Conservation (phyloP, 495 filamentous ascomycete species). For the Penicillium riverlandense region DNA sequence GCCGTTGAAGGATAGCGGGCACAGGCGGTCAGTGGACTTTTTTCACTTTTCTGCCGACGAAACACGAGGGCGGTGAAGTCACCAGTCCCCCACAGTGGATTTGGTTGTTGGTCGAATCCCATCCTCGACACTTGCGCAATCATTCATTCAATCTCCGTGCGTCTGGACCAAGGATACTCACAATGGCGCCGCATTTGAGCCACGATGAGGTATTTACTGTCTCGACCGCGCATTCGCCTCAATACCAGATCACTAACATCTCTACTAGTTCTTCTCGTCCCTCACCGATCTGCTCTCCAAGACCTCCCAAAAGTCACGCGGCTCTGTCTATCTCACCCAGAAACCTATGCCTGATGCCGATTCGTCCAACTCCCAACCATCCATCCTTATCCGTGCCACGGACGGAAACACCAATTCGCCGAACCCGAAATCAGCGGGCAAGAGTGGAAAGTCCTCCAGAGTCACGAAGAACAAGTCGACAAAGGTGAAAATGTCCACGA, state of each 20-base stretch:
- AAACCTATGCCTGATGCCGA: conserved; percentile 45
- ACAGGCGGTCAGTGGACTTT: conserved; percentile 16
- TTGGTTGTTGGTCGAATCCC: conserved; percentile 5
- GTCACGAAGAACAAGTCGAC: conserved; percentile 22
- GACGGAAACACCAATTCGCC: conserved; percentile 52
- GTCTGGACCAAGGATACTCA: conserved; percentile 5
- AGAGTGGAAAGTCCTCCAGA: conserved; percentile 8
- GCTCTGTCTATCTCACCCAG: conserved; percentile 77
- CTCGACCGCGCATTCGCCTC: background rate
- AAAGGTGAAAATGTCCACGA: conserved; percentile 73
- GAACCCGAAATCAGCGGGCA: conserved; percentile 28
- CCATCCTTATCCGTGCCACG: conserved; percentile 77
- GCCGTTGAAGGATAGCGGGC: background rate
- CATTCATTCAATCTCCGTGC: conserved; percentile 5
- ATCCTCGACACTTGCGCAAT: no score
- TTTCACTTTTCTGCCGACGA: conserved; percentile 19
- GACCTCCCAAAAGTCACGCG: conserved; percentile 60
- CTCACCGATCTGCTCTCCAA: conserved; percentile 67
- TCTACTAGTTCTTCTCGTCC: conserved; percentile 72
- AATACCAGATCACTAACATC: conserved; percentile 7
- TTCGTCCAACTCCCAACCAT: conserved; percentile 28
- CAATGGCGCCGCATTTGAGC: conserved; percentile 53
- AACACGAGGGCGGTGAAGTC: conserved; percentile 14
- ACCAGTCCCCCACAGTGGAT: conserved; percentile 14
- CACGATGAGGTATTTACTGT: conserved; percentile 61